Evolutionary conservation across 495 filamentous ascomycete genomes (phyloP).

Genomic region (Cudoniella acicularis): DNA sequence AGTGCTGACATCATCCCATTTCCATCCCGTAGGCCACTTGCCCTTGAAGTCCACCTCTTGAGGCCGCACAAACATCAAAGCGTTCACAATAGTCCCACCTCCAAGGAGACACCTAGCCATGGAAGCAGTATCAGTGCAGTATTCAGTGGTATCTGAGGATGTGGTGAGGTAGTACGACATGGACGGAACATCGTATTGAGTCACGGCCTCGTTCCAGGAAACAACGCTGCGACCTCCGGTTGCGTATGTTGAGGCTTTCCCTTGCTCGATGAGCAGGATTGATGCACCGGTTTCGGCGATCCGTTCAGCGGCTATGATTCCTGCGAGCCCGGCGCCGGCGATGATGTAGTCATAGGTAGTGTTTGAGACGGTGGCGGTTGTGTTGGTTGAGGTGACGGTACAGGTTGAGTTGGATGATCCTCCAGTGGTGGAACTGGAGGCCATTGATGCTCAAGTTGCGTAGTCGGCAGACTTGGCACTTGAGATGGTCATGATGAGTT

Average conservation of each 20-base stretch:
- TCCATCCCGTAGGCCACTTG: slow-evolving; percentile 71
- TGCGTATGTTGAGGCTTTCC: slow-evolving; percentile 46
- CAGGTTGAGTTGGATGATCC: slow-evolving; percentile 31
- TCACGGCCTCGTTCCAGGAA: slow-evolving; percentile 48
- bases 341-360: slow-evolving; percentile 62
- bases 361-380: slow-evolving; percentile 20
- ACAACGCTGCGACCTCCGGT: slow-evolving; percentile 33
- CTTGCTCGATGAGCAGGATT: slow-evolving; percentile 63
- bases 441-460: slow-evolving; percentile 41
- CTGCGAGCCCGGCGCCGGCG: slow-evolving; percentile 60
- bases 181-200: slow-evolving; percentile 70
- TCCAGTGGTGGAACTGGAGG: slow-evolving; percentile 36
- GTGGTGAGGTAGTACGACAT: slow-evolving; percentile 39
- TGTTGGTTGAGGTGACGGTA: slow-evolving; percentile 37
- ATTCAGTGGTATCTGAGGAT: slow-evolving; percentile 16
- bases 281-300: slow-evolving; percentile 58
- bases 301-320: slow-evolving; percentile 58
- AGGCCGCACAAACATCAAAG: slow-evolving; percentile 47
- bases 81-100: slow-evolving; percentile 69
- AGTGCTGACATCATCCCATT: slow-evolving; percentile 53
- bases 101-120: slow-evolving; percentile 78
- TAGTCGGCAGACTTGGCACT: slow-evolving; percentile 41
- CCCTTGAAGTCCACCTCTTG: slow-evolving; percentile 57
- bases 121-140: slow-evolving; percentile 61
- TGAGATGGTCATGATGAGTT: slow-evolving; percentile 38